Percentiles rank a stretch among this genome's conserved stretches.
Evolutionary conservation across 2,329 filamentous ascomycete genomes (phyloP).

Genomic region (Aureobasidium subglaciale): DNA sequence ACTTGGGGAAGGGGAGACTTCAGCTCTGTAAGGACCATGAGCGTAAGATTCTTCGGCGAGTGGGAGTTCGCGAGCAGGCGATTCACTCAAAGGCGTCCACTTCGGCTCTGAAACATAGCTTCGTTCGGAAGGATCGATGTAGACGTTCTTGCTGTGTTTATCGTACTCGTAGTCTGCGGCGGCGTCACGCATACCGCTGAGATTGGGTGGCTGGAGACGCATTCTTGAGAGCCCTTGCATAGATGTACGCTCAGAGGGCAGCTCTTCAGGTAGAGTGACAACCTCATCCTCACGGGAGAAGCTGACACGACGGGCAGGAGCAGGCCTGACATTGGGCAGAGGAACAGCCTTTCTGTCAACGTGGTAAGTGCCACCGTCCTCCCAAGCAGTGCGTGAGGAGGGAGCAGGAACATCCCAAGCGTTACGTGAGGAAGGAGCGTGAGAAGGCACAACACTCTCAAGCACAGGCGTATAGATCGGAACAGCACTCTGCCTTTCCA

Average conservation of each 20-base stretch:
- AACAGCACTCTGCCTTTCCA: too few species aligned
- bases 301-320: neutral
- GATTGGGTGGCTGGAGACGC: neutral
- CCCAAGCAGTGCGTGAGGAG: neutral
- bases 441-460: too few species aligned
- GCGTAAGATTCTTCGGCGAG: neutral
- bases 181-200: neutral
- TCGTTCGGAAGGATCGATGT: neutral
- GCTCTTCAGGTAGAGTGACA: neutral
- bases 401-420: too few species aligned
- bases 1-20: slow-evolving; percentile 1
- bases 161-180: neutral
- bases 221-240: slow-evolving; percentile 3
- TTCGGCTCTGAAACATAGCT: slow-evolving; percentile 2
- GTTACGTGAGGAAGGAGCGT: too few species aligned
- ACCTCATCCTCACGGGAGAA: slow-evolving; percentile 1
- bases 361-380: too few species aligned
- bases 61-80: slow-evolving; percentile 9
- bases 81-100: slow-evolving; percentile 5
- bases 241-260: neutral
- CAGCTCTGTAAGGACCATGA: slow-evolving; percentile 12
- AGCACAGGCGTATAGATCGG: too few species aligned
- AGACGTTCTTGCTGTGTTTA: neutral
- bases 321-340: neutral
- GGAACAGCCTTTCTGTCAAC: too few species aligned